Percentiles rank a stretch among this genome's conserved stretches.
These are phyloP conservation scores for Cucumis cinereus DNA, from an alignment of 306 rosid species.

Conservation along the genomic window DNA sequence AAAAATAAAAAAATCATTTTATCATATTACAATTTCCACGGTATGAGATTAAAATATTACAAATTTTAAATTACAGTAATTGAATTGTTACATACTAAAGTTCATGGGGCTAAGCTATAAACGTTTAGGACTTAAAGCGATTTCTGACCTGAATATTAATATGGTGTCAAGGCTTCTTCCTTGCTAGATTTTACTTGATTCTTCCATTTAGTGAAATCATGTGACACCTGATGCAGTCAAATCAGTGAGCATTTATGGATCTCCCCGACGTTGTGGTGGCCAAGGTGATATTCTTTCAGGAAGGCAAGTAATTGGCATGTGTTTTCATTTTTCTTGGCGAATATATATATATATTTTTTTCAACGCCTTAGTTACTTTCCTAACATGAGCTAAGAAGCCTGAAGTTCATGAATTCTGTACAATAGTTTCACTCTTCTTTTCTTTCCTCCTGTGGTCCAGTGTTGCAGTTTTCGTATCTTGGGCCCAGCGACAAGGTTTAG, in stretches of 20 bases:
- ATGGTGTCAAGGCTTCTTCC: neutral
- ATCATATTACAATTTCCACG: no score
- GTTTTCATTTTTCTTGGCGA: neutral
- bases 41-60: no score
- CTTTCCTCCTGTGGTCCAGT: conserved; percentile 25
- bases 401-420: neutral
- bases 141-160: neutral
- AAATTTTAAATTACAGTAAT: no score
- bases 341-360: neutral
- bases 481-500: conserved; percentile 35
- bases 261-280: conserved; percentile 91
- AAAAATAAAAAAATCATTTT: no score
- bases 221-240: conserved; percentile 33
- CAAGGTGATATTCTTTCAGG: conserved; percentile 97
- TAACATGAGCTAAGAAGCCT: neutral
- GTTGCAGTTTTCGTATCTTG: conserved; percentile 80
- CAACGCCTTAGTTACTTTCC: neutral
- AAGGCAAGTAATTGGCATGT: conserved; percentile 41
- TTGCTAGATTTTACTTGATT: conserved; percentile 1
- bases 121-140: no score
- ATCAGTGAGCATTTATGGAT: conserved; percentile 70
- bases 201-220: neutral
- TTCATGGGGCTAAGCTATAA: no score
- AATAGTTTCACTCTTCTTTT: neutral
- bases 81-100: no score